These are phyloP conservation scores for Aspergillus clavatus DNA, from an alignment of 2,329 filamentous ascomycete species.

Conservation along the genomic window DNA sequence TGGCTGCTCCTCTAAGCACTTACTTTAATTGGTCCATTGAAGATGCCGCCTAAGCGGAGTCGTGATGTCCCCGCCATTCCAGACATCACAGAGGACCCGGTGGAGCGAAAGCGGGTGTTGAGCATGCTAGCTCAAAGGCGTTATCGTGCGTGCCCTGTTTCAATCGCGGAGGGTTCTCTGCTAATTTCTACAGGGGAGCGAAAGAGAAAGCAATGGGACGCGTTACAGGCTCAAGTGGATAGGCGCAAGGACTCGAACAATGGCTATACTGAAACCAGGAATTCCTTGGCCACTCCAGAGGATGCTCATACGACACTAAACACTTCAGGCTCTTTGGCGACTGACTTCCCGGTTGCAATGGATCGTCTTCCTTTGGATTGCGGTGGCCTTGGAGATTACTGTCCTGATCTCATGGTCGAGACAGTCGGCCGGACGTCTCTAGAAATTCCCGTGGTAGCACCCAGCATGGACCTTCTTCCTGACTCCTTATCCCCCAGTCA, in stretches of 20 bases:
- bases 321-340: background rate
- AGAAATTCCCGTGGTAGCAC: too few species aligned
- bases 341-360: background rate
- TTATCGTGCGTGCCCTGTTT: conserved; percentile 36
- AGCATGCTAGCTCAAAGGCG: conserved; percentile 53
- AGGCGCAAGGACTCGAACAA: background rate
- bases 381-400: background rate
- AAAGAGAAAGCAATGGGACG: conserved; percentile 14
- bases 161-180: background rate
- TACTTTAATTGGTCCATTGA: background rate
- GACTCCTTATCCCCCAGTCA: background rate
- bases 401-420: background rate
- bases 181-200: conserved; percentile 10
- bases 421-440: background rate
- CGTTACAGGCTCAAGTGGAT: conserved; percentile 11
- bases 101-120: conserved; percentile 51
- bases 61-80: conserved; percentile 4
- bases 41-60: conserved; percentile 7
- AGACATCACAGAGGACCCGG: conserved; percentile 40
- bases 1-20: background rate
- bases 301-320: background rate
- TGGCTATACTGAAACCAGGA: background rate
- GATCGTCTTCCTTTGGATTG: background rate
- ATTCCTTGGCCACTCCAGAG: background rate
- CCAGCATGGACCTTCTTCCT: background rate